Conservation (phyloP, 2,329 filamentous ascomycete genomes). For the Monosporascus sp. region DNA sequence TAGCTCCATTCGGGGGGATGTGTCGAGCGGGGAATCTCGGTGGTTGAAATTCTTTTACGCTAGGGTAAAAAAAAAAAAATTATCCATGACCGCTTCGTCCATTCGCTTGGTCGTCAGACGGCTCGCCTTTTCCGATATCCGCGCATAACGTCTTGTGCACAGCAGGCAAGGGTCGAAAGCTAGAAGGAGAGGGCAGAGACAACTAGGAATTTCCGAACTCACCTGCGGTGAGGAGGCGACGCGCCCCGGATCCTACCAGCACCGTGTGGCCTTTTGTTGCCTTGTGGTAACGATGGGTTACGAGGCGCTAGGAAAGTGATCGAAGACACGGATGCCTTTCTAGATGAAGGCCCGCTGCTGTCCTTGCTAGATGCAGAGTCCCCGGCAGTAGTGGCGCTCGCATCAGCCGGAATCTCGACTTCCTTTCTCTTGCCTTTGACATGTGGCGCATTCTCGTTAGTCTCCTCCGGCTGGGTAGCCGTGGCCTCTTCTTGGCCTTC, state of each 20-base stretch:
- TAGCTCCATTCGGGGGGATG: neutral
- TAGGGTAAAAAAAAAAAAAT: too few relatives aligned
- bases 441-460: neutral
- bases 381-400: conserved; percentile 28
- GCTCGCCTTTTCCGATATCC: too few relatives aligned
- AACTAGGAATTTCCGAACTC: conserved; percentile 21
- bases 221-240: conserved; percentile 48
- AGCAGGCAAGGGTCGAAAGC: neutral
- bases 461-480: neutral
- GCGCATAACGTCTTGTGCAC: neutral
- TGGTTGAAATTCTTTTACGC: neutral
- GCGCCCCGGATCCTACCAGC: conserved; percentile 38
- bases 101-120: neutral
- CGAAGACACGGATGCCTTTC: conserved; percentile 44
- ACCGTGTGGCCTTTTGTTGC: conserved; percentile 39
- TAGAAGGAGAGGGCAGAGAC: neutral
- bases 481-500: conserved; percentile 7
- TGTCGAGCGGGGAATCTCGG: neutral
- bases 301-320: conserved; percentile 41
- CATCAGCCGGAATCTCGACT: conserved; percentile 23
- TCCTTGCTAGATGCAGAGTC: conserved; percentile 32
- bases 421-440: conserved; percentile 18
- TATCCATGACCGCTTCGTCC: neutral
- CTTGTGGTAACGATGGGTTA: conserved; percentile 44
- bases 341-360: conserved; percentile 29